Base-by-base conservation (phyloP, 768 basidiomycete species). In the Boletus patriciae region DNA sequence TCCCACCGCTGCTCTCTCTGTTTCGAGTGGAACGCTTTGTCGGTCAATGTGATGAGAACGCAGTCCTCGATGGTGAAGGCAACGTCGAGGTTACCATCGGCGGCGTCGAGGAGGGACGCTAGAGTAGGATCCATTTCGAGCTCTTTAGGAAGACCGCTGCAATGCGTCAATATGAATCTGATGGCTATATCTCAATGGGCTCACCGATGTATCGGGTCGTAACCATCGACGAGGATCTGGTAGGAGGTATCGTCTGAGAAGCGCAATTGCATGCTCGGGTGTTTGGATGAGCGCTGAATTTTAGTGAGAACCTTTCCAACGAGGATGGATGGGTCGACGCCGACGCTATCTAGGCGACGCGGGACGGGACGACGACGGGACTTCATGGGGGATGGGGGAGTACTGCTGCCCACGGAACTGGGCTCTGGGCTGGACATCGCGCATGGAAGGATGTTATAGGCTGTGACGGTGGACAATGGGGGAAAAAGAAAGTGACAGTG, bases 211-310 rank as follows among this genome's bases (percentile, higher is more conserved):
- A 70, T 57, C 1, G 85, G 85, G 60, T 84, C 73, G 67, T 87
- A 86, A 3, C 85, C 85, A 47, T 85, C 84, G 37, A 87, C 79
- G n/a, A 79, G 78, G 49, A 87, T 69, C 62, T 82, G 80, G 54
- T 75, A 77, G 18, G 69, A 59, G 5, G 76, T 75, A 15, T 72
- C 62, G 62, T 82, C 81, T 38, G 74, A 57, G 56, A 81, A 83
- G 51, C 75, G 70, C 37, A 83, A 69, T n/a, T 79, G 80, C 54
- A 82, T 67, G 38, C 70, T 69, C 1, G 81, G 81, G 58, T 83
- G 82, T 25, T 61, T 67, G 16, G 71, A 56, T 1, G 81, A 82
- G 55, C 74, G 77, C 6, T 67, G 65, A 42, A 77, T 74, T 18
- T 70, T 68, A 11, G 65, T 76, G 29, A 83, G 62, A 6, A 72